These are phyloP conservation scores for Alectoria sarmentosa DNA, from an alignment of 495 filamentous ascomycete species.

Conservation along the genomic window DNA sequence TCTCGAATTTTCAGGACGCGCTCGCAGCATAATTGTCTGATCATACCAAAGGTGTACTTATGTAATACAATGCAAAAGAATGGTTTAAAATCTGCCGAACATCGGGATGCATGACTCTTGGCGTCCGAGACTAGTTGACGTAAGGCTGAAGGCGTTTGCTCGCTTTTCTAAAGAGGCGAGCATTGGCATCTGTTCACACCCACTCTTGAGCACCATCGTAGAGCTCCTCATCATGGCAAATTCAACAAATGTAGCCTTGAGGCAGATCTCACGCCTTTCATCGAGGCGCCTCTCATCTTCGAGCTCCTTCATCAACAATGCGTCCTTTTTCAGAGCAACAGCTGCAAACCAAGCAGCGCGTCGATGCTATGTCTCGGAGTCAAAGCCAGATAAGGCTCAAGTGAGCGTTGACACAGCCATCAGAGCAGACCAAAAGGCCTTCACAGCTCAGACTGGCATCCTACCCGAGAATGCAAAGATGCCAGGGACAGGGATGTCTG, in stretches of 20 bases:
- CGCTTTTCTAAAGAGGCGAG: background rate
- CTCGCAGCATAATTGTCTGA: background rate
- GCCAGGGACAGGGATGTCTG: constrained; percentile 51
- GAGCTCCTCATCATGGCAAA: constrained; percentile 50
- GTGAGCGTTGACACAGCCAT: constrained; percentile 78
- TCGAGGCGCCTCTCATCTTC: constrained; percentile 46
- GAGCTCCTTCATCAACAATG: constrained; percentile 37
- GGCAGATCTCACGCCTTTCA: constrained; percentile 70
- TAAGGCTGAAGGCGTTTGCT: constrained; percentile 18
- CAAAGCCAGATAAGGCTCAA: constrained; percentile 70
- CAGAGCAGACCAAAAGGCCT: constrained; percentile 72
- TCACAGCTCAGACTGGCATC: constrained; percentile 63
- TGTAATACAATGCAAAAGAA: background rate
- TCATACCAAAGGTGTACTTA: background rate
- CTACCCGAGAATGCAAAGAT: constrained; percentile 46
- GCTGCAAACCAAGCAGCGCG: constrained; percentile 29
- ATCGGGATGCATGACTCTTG: background rate
- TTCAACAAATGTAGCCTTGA: constrained; percentile 62
- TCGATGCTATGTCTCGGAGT: constrained; percentile 77
- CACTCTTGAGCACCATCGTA: background rate
- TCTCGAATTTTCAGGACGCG: background rate
- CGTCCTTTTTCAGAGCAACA: constrained; percentile 39
- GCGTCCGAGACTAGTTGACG: constrained; percentile 1
- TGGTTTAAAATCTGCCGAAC: background rate
- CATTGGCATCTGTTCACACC: background rate